Evolutionary conservation across 2,329 filamentous ascomycete genomes (phyloP).

Genomic region (Colletotrichum karsti): DNA sequence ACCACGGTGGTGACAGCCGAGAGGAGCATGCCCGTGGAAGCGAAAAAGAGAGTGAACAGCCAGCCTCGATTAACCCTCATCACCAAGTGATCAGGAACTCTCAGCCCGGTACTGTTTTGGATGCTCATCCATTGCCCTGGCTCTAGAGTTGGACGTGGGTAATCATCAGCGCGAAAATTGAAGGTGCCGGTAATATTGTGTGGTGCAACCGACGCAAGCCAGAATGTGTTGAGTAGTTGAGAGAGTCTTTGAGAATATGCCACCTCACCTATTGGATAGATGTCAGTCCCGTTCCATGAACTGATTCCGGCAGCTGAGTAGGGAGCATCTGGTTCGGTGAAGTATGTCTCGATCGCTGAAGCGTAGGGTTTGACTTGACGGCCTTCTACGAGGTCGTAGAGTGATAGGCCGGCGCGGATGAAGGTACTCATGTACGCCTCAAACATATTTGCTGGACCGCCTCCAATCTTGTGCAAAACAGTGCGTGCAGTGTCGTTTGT

Average conservation of each 20-base stretch:
- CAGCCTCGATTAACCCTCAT: not conserved
- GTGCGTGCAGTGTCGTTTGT: not conserved
- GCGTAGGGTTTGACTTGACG: not conserved
- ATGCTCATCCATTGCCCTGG: not conserved
- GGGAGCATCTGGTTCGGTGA: not conserved
- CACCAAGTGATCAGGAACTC: not conserved
- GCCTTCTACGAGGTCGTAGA: not conserved
- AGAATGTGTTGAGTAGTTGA: conserved; percentile 17
- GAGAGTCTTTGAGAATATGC: not conserved
- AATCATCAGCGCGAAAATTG: not conserved
- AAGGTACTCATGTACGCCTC: not conserved
- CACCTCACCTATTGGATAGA: not conserved
- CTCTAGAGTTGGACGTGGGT: not conserved
- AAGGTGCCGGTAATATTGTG: not conserved
- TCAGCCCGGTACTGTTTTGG: not conserved
- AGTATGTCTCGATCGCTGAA: not conserved
- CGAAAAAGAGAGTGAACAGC: not conserved
- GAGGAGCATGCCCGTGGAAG: not conserved
- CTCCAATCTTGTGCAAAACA: not conserved
- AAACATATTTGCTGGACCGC: not conserved
- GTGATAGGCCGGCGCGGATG: not conserved
- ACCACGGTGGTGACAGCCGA: conserved; percentile 13
- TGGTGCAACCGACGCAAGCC: not conserved
- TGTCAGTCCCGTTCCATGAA: not conserved
- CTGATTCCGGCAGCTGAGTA: not conserved